phyloP scores from a whole-genome alignment of 2,329 filamentous ascomycete species.

The Aspergillus puulaauensis region DNA sequence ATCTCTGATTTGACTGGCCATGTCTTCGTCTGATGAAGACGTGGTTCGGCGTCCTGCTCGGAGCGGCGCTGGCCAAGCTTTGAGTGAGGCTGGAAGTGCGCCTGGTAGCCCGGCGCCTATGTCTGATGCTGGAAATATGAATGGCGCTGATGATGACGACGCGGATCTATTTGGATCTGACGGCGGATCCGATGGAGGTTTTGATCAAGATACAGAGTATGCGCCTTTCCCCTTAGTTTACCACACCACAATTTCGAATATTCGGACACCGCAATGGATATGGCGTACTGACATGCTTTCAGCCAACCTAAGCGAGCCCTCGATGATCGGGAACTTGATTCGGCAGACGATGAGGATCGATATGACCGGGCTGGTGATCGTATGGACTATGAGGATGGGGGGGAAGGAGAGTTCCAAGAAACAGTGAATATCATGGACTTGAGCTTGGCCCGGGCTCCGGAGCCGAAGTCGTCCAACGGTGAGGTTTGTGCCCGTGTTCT shows the following conservation, averaged over 20 bases:
- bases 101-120: constrained; percentile 23
- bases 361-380: constrained; percentile 51
- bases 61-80: constrained; percentile 21
- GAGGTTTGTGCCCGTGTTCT: constrained; percentile 32
- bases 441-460: constrained; percentile 56
- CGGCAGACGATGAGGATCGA: constrained; percentile 60
- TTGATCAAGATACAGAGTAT: constrained; percentile 35
- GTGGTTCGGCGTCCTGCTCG: constrained; percentile 36
- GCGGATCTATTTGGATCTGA: constrained; percentile 49
- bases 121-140: constrained; percentile 31
- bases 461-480: constrained; percentile 51
- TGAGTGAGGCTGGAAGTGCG: constrained; percentile 24
- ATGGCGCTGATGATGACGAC: constrained; percentile 38
- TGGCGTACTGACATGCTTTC: constrained; percentile 14
- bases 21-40: constrained; percentile 42
- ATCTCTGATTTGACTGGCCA: constrained; percentile 13
- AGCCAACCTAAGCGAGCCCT: constrained; percentile 47
- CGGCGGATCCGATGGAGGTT: constrained; percentile 43
- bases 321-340: constrained; percentile 63
- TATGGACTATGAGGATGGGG: constrained; percentile 45
- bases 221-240: neutral
- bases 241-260: neutral
- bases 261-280: neutral
- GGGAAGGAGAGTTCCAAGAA: constrained; percentile 44
- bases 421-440: constrained; percentile 56